A percentile compares a stretch with the other conserved stretches of the same genome.
Conservation (phyloP, 1,284 basidiomycete species). For the Afroboletus lepidellus region DNA sequence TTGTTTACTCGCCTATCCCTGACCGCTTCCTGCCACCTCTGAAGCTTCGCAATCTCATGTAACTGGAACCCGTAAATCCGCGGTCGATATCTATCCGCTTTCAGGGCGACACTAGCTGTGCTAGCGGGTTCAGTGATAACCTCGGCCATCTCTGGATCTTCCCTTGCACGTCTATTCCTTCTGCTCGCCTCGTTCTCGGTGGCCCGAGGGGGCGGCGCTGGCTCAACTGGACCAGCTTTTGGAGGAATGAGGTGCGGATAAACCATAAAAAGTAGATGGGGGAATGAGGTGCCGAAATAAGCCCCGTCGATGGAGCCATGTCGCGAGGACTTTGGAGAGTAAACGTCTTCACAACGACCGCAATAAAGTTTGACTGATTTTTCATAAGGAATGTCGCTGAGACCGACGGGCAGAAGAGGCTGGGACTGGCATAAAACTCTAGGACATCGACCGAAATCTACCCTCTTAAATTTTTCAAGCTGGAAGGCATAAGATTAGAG, state of each 20-base stretch:
- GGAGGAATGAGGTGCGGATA: conserved; percentile 88
- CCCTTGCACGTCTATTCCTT: conserved; percentile 48
- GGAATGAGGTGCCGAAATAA: conserved; percentile 96
- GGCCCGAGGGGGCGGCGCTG: conserved; percentile 29
- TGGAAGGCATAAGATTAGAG: conserved; percentile 33
- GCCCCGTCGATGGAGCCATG: conserved; percentile 96
- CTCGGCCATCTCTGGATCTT: conserved; percentile 51
- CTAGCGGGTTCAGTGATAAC: conserved; percentile 62
- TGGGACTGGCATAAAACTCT: conserved; percentile 91
- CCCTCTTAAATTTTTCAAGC: conserved; percentile 96
- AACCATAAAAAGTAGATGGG: conserved; percentile 92
- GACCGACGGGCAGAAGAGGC: conserved; percentile 91
- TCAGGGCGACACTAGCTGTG: conserved; percentile 78
- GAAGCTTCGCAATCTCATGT: conserved; percentile 88
- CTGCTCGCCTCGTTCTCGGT: conserved; percentile 38
- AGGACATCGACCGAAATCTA: conserved; percentile 94
- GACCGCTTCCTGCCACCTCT: conserved; percentile 90
- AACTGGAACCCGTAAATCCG: conserved; percentile 94
- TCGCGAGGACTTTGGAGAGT: conserved; percentile 91
- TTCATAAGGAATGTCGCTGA: conserved; percentile 92
- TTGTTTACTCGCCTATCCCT: conserved; percentile 69
- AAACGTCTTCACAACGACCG: conserved; percentile 94
- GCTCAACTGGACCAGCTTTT: conserved; percentile 68
- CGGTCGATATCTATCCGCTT: conserved; percentile 87
- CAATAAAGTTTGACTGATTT: conserved; percentile 98